A percentile compares a stretch with the other conserved stretches of the same genome.
Conservation (phyloP, 73 alveolate species). For the Uronychia binucleata region DNA sequence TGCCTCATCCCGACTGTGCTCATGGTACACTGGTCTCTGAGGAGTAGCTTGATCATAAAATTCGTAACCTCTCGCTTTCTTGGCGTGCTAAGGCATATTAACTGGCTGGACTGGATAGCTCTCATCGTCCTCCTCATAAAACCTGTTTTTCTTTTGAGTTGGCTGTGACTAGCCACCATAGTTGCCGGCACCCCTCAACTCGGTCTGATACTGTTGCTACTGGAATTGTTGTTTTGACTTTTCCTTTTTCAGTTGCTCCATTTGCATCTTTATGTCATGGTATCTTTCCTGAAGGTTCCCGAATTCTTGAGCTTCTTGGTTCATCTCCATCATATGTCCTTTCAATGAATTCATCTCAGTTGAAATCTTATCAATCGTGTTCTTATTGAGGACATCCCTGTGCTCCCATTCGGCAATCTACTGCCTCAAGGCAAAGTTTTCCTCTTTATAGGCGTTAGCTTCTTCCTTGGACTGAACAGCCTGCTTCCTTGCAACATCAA, state of each 20-base stretch:
- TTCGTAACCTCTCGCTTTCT: no score
- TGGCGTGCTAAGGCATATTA: no score
- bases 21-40: no score
- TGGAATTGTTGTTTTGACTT: background rate
- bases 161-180: constrained; percentile 14
- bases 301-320: background rate
- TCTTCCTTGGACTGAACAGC: constrained; percentile 3
- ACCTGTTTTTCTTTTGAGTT: background rate
- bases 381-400: constrained; percentile 25
- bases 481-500: constrained; percentile 19
- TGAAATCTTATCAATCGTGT: constrained; percentile 10
- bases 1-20: no score
- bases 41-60: no score
- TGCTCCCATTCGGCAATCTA: constrained; percentile 41
- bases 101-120: background rate
- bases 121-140: background rate
- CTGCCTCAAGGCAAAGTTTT: constrained; percentile 28
- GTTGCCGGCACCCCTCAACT: background rate
- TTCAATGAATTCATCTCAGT: constrained; percentile 30
- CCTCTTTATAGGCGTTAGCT: constrained; percentile 24
- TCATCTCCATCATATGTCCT: constrained; percentile 18
- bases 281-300: background rate
- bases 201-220: background rate
- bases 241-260: constrained; percentile 14
- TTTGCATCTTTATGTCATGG: background rate